These are phyloP conservation scores for Heliophila coronopifolia DNA, from an alignment of 441 rosid species.

Conservation along the genomic window DNA sequence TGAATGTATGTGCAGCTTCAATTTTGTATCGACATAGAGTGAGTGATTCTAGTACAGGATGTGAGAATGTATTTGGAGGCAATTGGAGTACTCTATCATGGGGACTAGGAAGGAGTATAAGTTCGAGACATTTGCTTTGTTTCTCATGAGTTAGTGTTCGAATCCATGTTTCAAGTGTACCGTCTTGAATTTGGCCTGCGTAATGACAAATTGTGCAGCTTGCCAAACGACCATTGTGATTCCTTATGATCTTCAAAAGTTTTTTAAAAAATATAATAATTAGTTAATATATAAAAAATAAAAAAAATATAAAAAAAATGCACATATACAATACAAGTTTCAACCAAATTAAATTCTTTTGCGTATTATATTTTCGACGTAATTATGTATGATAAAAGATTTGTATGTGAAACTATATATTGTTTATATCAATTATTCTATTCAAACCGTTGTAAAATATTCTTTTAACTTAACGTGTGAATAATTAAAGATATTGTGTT, in stretches of 20 bases:
- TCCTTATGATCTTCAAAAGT: not conserved
- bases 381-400: too few species aligned
- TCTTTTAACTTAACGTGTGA: too few species aligned
- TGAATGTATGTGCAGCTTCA: not conserved
- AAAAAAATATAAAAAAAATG: too few species aligned
- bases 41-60: not conserved
- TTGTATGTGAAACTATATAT: too few species aligned
- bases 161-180: not conserved
- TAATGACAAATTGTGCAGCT: not conserved
- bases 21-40: not conserved
- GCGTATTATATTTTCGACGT: too few species aligned
- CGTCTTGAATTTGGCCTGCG: not conserved
- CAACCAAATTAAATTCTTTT: too few species aligned
- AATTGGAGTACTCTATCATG: not conserved
- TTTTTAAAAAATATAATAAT: too few species aligned
- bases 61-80: not conserved
- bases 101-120: not conserved
- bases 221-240: not conserved
- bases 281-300: too few species aligned
- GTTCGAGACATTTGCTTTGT: not conserved
- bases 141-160: not conserved
- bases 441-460: too few species aligned
- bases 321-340: too few species aligned
- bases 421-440: too few species aligned
- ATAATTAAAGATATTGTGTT: too few species aligned